Conservation (phyloP, 2,329 filamentous ascomycete species). For the Colletotrichum scovillei region DNA sequence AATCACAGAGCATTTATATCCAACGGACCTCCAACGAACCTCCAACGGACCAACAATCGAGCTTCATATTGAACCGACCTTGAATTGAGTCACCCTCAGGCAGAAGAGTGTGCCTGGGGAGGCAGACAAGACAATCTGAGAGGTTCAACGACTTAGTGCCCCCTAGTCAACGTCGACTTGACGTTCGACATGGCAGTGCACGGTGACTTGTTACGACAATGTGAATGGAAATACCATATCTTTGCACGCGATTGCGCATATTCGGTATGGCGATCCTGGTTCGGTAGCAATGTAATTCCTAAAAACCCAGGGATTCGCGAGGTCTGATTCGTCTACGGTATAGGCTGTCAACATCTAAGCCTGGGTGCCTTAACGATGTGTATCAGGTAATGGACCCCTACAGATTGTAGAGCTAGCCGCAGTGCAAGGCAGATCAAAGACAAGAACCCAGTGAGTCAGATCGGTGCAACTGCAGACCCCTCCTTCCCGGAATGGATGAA, state of each 20-base stretch:
- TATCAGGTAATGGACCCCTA: background rate
- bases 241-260: background rate
- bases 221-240: background rate
- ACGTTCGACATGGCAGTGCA: background rate
- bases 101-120: background rate
- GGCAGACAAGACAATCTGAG: slow-evolving; percentile 11
- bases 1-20: background rate
- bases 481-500: background rate
- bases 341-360: background rate
- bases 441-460: slow-evolving; percentile 3
- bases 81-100: background rate
- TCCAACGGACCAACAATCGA: background rate
- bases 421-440: slow-evolving; percentile 7
- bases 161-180: no score
- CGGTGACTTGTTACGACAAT: background rate
- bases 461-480: background rate
- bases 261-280: background rate
- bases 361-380: background rate
- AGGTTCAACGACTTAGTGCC: background rate
- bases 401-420: background rate
- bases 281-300: background rate
- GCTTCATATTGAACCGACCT: background rate
- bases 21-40: background rate
- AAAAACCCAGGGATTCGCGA: background rate
- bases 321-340: background rate